phyloP scores from a whole-genome alignment of 2,329 filamentous ascomycete species.

The Xylaria sp. region DNA sequence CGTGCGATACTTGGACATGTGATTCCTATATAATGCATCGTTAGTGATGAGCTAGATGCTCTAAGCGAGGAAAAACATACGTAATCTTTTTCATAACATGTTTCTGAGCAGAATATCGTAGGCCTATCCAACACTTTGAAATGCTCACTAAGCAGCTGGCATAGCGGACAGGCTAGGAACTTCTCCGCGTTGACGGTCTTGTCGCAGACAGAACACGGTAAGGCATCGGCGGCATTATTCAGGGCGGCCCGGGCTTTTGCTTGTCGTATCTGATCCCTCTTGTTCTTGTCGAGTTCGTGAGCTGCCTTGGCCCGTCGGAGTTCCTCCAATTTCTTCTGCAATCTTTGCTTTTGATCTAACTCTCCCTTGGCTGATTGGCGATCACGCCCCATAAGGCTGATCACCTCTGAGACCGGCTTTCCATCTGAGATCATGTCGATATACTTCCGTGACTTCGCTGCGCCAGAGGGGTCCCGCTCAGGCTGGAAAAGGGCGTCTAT shows the following conservation, averaged over 20 bases:
- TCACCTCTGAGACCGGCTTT: constrained; percentile 46
- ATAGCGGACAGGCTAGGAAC: constrained; percentile 58
- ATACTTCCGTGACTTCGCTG: constrained; percentile 52
- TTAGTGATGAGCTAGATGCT: constrained; percentile 41
- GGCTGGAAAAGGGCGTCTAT: constrained; percentile 57
- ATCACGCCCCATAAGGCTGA: constrained; percentile 50
- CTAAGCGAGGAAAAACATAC: constrained; percentile 50
- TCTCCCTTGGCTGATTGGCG: constrained; percentile 46
- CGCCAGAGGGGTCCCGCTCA: constrained; percentile 48
- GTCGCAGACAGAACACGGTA: constrained; percentile 56
- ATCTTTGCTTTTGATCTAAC: constrained; percentile 53
- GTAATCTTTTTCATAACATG: constrained; percentile 55
- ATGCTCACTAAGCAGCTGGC: constrained; percentile 55
- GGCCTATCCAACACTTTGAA: constrained; percentile 52
- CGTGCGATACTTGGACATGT: constrained; percentile 55
- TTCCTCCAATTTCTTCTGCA: constrained; percentile 57
- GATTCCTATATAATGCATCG: constrained; percentile 48
- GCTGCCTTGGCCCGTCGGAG: constrained; percentile 61
- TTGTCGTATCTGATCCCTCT: constrained; percentile 52
- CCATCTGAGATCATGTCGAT: constrained; percentile 53
- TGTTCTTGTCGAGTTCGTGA: constrained; percentile 49
- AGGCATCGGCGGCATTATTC: constrained; percentile 48
- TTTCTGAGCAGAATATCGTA: constrained; percentile 59
- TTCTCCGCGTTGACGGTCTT: constrained; percentile 50
- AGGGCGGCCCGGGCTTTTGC: constrained; percentile 56